Evolutionary conservation across 768 basidiomycete species (phyloP).

Genomic region (Fibroporia radiculosa): DNA sequence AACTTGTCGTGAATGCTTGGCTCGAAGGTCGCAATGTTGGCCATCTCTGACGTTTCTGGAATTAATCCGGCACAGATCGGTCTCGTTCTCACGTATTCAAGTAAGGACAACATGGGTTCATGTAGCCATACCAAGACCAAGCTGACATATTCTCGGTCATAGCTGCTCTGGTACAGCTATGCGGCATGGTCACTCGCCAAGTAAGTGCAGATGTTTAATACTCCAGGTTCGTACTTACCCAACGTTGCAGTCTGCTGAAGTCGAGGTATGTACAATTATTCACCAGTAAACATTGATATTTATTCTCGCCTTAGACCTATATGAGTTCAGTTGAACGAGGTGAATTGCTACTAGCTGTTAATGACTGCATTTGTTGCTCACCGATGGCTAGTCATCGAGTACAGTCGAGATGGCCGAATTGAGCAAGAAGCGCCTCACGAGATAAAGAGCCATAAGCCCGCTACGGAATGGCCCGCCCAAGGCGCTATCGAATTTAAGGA

Average conservation of each 20-base stretch:
- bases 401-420: conserved; percentile 41
- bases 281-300: neutral
- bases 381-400: conserved; percentile 37
- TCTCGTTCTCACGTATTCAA: conserved; percentile 61
- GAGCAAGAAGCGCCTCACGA: conserved; percentile 62
- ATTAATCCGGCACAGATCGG: conserved; percentile 66
- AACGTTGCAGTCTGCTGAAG: conserved; percentile 40
- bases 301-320: conserved; percentile 35
- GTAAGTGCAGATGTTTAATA: conserved; percentile 3
- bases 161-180: conserved; percentile 47
- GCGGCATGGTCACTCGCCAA: conserved; percentile 47
- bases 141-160: neutral
- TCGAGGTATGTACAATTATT: conserved; percentile 38
- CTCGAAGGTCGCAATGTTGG: conserved; percentile 54
- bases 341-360: conserved; percentile 13
- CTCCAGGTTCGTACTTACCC: neutral
- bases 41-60: conserved; percentile 44
- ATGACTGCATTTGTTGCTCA: neutral
- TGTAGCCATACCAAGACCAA: too few species aligned
- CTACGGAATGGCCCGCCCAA: conserved; percentile 51
- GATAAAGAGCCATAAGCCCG: conserved; percentile 45
- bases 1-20: neutral
- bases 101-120: too few species aligned
- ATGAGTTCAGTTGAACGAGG: conserved; percentile 62
- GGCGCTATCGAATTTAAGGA: conserved; percentile 59